Evolutionary conservation across 106 monocot species (phyloP).

Genomic region (Alisma plantagoaquatica): DNA sequence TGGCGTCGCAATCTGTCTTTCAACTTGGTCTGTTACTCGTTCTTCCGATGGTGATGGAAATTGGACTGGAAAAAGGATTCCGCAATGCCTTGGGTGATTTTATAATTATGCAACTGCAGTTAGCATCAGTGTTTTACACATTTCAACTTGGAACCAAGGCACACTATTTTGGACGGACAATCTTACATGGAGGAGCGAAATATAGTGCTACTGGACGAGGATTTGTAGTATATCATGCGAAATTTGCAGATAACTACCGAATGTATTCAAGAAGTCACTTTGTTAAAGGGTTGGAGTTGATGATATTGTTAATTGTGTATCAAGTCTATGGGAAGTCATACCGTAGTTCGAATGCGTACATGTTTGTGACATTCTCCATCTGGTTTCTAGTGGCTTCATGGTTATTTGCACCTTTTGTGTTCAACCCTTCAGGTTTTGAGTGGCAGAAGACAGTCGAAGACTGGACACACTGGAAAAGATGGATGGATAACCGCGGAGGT

Average conservation of each 20-base stretch:
- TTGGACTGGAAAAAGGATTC: conserved; percentile 88
- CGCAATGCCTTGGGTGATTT: conserved; percentile 82
- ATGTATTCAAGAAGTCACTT: conserved; percentile 94
- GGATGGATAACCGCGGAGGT: conserved; percentile 92
- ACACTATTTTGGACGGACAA: conserved; percentile 84
- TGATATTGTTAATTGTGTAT: conserved; percentile 76
- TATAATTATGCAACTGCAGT: conserved; percentile 86
- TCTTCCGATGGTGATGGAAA: conserved; percentile 94
- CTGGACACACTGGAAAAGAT: conserved; percentile 90
- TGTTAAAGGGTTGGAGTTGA: conserved; percentile 79
- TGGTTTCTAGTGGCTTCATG: conserved; percentile 95
- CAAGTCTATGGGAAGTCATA: conserved; percentile 63
- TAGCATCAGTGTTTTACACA: conserved; percentile 91
- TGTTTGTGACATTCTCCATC: conserved; percentile 84
- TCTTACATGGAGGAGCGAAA: conserved; percentile 86
- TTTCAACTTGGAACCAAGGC: conserved; percentile 91
- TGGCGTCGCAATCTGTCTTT: conserved; percentile 82
- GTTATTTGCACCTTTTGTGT: conserved; percentile 86
- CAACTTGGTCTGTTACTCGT: conserved; percentile 79
- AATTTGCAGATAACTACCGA: conserved; percentile 86
- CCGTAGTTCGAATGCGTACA: conserved; percentile 52
- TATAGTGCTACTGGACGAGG: conserved; percentile 91
- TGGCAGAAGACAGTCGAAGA: conserved; percentile 95
- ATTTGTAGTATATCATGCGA: conserved; percentile 89
- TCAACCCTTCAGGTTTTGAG: conserved; percentile 89